Conservation (phyloP, 305 asterid genomes). For the Withania somnifera region DNA sequence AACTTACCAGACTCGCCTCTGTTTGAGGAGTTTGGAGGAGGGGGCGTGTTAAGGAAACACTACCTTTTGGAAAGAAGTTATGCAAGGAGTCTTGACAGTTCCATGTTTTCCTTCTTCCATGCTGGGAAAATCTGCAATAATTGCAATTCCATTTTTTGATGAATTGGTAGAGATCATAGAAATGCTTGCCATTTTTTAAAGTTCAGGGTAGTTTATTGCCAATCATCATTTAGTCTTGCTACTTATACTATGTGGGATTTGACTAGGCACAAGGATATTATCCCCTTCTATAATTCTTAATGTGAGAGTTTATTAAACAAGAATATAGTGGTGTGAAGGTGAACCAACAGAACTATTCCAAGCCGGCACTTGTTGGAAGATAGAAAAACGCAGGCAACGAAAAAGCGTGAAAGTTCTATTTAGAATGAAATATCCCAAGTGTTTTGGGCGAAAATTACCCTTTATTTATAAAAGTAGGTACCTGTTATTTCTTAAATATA, state of each 20-base stretch:
- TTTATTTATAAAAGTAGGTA: too few relatives aligned
- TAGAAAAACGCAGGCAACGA: neutral
- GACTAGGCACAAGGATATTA: neutral
- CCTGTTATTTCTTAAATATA: too few relatives aligned
- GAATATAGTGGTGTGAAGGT: neutral
- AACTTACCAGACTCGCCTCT: neutral
- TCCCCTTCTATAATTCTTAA: neutral
- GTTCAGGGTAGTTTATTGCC: neutral
- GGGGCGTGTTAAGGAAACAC: neutral
- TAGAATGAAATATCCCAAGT: too few relatives aligned
- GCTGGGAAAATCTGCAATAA: neutral
- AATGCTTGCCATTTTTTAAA: neutral
- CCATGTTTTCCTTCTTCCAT: constrained; percentile 7
- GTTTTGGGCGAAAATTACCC: too few relatives aligned
- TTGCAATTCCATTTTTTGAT: neutral
- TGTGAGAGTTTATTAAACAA: neutral
- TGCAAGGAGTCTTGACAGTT: neutral
- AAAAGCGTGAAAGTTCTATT: neutral
- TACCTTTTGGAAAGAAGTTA: constrained; percentile 17
- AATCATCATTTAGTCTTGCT: neutral
- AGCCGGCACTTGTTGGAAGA: neutral
- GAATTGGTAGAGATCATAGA: neutral
- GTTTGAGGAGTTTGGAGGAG: neutral
- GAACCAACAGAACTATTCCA: neutral
- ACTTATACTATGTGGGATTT: neutral